Evolutionary conservation across 2,329 filamentous ascomycete genomes (phyloP).

Genomic region (Claviceps humidiphila): DNA sequence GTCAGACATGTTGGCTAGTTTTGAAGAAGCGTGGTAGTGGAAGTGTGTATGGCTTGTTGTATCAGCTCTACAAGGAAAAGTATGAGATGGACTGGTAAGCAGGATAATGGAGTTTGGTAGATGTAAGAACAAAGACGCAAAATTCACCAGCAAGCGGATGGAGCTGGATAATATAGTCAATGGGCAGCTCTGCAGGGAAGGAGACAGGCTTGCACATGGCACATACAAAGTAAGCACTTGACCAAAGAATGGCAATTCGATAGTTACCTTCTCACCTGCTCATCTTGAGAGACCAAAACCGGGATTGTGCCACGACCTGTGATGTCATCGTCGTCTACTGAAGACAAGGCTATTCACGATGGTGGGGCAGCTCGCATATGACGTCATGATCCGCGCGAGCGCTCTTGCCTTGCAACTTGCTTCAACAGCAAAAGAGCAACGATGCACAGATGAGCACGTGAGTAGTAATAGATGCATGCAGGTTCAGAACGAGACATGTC

Average conservation of each 20-base stretch:
- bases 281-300: not conserved
- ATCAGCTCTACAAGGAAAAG: not conserved
- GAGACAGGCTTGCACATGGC: not conserved
- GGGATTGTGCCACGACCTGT: not conserved
- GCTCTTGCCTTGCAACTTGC: not conserved
- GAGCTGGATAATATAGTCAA: conserved; percentile 1
- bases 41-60: not conserved
- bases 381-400: conserved; percentile 3
- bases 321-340: conserved; percentile 4
- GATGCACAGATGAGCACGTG: not conserved
- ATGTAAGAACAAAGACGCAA: not conserved
- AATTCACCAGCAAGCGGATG: not conserved
- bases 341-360: not conserved
- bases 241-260: not conserved
- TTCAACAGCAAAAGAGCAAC: not conserved
- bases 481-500: not conserved
- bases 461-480: not conserved
- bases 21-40: not conserved
- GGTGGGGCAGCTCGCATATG: conserved; percentile 1
- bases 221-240: not conserved
- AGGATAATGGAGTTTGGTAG: not conserved
- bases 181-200: not conserved
- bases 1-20: conserved; percentile 15
- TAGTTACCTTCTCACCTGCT: not conserved
- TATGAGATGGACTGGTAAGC: not conserved